These are phyloP conservation scores for Agaricus sinodeliciosus DNA, from an alignment of 768 basidiomycete genomes.

Conservation along the genomic window DNA sequence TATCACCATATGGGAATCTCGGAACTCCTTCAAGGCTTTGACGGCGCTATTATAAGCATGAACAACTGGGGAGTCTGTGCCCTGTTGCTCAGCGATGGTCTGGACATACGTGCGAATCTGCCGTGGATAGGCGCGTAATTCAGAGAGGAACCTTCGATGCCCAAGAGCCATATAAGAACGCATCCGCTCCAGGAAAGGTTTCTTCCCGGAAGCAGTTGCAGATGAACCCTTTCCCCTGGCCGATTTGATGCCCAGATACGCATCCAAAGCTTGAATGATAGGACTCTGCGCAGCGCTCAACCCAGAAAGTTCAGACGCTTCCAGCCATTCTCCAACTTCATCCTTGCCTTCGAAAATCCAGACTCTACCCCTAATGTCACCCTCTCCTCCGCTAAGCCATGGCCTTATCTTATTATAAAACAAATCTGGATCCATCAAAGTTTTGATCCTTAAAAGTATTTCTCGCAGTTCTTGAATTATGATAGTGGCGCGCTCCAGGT, in stretches of 20 bases:
- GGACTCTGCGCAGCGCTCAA: conserved; percentile 81
- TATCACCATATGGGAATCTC: conserved; percentile 74
- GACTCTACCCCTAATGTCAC: too few species aligned
- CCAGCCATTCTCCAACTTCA: conserved; percentile 10
- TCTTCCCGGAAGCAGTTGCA: conserved; percentile 20
- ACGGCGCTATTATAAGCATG: conserved; percentile 65
- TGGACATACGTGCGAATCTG: conserved; percentile 37
- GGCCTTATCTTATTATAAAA: too few species aligned
- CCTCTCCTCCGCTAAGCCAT: too few species aligned
- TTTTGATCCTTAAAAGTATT: too few species aligned
- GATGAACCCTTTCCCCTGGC: conserved; percentile 16
- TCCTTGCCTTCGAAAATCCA: conserved; percentile 21
- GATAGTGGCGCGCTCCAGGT: too few species aligned
- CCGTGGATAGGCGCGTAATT: too few species aligned
- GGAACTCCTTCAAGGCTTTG: conserved; percentile 57
- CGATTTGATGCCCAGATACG: conserved; percentile 53
- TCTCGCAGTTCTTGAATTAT: too few species aligned
- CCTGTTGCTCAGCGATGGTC: conserved; percentile 5
- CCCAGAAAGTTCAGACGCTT: conserved; percentile 40
- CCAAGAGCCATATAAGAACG: conserved; percentile 62
- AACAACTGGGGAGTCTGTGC: conserved; percentile 25
- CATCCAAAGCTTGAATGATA: conserved; percentile 65
- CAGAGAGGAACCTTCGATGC: conserved; percentile 54
- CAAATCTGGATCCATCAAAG: too few species aligned
- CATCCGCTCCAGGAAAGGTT: conserved; percentile 43